These are phyloP conservation scores for Aspergillus niger DNA, from an alignment of 2,329 filamentous ascomycete species.

Conservation along the genomic window DNA sequence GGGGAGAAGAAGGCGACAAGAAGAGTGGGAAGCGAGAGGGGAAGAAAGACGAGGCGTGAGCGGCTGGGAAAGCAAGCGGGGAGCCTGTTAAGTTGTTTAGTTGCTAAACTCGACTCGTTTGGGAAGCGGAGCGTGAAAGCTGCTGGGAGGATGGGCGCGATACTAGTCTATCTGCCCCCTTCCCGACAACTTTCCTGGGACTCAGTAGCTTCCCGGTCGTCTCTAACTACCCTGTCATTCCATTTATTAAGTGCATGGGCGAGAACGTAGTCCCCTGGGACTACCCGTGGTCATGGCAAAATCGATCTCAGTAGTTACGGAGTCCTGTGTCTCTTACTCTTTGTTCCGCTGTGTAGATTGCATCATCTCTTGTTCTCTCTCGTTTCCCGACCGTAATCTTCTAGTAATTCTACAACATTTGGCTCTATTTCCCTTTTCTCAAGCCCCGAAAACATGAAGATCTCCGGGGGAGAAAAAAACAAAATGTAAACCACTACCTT, in stretches of 20 bases:
- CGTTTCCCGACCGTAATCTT: not conserved
- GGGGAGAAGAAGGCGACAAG: constrained; percentile 25
- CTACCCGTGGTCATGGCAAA: not conserved
- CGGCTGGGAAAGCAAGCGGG: constrained; percentile 24
- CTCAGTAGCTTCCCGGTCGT: not conserved
- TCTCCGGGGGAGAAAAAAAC: not conserved
- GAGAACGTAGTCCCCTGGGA: not conserved
- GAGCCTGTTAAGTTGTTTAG: constrained; percentile 7
- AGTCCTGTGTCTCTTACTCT: not conserved
- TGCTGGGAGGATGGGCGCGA: not conserved
- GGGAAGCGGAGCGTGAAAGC: not conserved
- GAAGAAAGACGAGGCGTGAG: constrained; percentile 18
- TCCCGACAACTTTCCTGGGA: not conserved
- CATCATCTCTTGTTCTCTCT: not conserved
- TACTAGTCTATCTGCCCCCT: not conserved
- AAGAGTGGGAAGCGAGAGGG: constrained; percentile 24
- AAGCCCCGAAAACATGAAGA: not conserved
- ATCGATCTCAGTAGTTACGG: not conserved
- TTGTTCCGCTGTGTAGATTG: not conserved
- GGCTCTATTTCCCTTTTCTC: not conserved
- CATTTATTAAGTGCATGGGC: not conserved
- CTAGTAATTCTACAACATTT: too few relatives aligned
- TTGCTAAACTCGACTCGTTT: not conserved
- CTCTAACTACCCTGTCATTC: not conserved
- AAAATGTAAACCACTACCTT: not conserved